Percentiles rank a stretch among this genome's conserved stretches.
Evolutionary conservation across 345 rosid genomes (phyloP).

Genomic region (Brassica juncea): DNA sequence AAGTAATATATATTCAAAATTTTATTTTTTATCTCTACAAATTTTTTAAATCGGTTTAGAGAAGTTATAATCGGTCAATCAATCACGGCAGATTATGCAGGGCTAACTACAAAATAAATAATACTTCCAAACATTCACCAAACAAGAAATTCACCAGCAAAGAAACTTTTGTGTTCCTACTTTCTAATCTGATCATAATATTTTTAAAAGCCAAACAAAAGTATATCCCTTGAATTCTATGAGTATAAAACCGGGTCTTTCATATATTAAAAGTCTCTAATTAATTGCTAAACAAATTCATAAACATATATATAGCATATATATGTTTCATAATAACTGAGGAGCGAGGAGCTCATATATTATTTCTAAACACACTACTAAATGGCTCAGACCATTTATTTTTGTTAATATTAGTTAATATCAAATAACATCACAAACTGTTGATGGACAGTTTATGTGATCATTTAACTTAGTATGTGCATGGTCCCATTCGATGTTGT

Average conservation of each 20-base stretch:
- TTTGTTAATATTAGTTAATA: neutral
- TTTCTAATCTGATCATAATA: neutral
- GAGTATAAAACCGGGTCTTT: neutral
- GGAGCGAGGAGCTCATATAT: neutral
- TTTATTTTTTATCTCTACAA: neutral
- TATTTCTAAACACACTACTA: neutral
- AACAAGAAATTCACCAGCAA: neutral
- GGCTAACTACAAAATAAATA: neutral
- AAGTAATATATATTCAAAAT: neutral
- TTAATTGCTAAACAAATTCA: neutral
- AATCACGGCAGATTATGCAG: neutral
- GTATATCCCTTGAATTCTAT: neutral
- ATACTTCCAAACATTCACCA: neutral
- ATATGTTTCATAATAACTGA: neutral
- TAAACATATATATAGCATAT: too few relatives aligned
- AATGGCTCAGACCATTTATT: neutral
- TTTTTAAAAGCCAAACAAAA: neutral
- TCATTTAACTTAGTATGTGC: neutral
- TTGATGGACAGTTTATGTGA: neutral
- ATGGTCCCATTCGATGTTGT: neutral
- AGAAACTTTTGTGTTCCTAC: neutral
- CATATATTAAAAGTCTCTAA: neutral
- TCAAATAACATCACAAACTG: neutral
- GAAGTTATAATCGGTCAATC: neutral
- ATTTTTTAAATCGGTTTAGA: neutral